These are phyloP conservation scores for Lasiosphaeria miniovina DNA, from an alignment of 495 filamentous ascomycete genomes.

Conservation along the genomic window DNA sequence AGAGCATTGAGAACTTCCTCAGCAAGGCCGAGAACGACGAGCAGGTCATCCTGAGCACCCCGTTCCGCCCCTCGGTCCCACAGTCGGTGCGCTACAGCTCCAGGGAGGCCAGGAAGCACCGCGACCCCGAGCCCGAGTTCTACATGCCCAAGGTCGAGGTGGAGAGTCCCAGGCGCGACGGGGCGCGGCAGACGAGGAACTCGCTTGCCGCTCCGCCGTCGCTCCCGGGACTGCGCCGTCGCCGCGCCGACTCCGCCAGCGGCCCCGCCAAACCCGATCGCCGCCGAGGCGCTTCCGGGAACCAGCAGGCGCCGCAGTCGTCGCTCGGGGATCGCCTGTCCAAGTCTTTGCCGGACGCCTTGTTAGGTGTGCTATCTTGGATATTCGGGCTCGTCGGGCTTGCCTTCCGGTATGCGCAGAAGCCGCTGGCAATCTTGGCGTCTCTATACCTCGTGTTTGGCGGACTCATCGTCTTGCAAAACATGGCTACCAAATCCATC, in stretches of 20 bases:
- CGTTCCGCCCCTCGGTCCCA: constrained; percentile 44
- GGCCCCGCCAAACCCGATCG: constrained; percentile 14
- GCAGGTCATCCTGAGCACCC: constrained; percentile 39
- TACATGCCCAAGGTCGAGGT: constrained; percentile 42
- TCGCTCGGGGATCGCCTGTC: constrained; percentile 13
- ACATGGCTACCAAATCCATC: constrained; percentile 48
- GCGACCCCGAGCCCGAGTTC: constrained; percentile 36
- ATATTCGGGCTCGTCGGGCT: constrained; percentile 45
- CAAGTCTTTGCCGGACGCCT: constrained; percentile 25
- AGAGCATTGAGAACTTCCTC: constrained; percentile 42
- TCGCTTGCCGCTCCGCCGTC: constrained; percentile 18
- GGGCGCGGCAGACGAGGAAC: constrained; percentile 24
- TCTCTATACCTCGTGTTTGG: constrained; percentile 52
- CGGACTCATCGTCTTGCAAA: constrained; percentile 45
- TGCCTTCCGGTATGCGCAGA: constrained; percentile 50
- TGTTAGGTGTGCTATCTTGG: constrained; percentile 42
- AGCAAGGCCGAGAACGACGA: constrained; percentile 43
- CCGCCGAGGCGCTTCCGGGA: neutral
- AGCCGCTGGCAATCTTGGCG: constrained; percentile 52
- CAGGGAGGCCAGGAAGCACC: constrained; percentile 31
- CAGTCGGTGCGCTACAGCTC: constrained; percentile 35
- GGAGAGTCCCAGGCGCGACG: constrained; percentile 28
- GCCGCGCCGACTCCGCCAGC: constrained; percentile 13
- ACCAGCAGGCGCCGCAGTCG: neutral
- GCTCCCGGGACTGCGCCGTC: constrained; percentile 24